Base-by-base conservation (phyloP, 768 basidiomycete species). In the Termitomyces sp. region DNA sequence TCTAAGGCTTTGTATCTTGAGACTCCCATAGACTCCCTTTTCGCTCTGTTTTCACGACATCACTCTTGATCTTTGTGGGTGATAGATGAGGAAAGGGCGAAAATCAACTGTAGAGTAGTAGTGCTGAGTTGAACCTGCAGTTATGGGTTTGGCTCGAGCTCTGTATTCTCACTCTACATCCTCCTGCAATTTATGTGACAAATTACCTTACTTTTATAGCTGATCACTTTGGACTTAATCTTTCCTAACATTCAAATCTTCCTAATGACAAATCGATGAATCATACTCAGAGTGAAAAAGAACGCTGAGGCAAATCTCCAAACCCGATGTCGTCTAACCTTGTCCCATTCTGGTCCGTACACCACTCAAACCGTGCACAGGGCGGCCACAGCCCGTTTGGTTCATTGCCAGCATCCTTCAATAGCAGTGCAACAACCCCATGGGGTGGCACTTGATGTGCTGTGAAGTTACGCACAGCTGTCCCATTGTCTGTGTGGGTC, bases 401-500 rank as follows among this genome's bases (percentile, higher is more conserved):
- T 67, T 89, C 88, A 57, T 89, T 76, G 0, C 87, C 87, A 0
- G 80, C 84, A 64, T 91, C 88, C 54, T 77, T 79, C 55, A 89
- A 69, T 49, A 91, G 71, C 20, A 91, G 65, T 22, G 87, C 88
- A n/a, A 85, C 82, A 31, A 89, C 87, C 2, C 88, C 88, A 58
- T 89, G 88, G 5, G 85, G 63, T 3, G 88, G 87, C 13, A 89
- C 85, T 22, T 70, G 73, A 16, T 73, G 54, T 4, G 73, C 78
- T 6, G 81, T 83, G 62, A 88, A 76, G 70, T 82, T 85, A 8
- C 88, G 78, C 31, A 84, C 75, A 4, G 81, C 82, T 0, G 84
- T 89, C 7, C 86, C 87, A 63, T 88, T 88, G 63, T 86, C 73
- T n/a, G 86, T 88, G 67, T 89, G 88, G 3, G 83, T 68, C 88